Conservation (phyloP, 108 stramenopile species). For the Skeletonema tropicum region DNA sequence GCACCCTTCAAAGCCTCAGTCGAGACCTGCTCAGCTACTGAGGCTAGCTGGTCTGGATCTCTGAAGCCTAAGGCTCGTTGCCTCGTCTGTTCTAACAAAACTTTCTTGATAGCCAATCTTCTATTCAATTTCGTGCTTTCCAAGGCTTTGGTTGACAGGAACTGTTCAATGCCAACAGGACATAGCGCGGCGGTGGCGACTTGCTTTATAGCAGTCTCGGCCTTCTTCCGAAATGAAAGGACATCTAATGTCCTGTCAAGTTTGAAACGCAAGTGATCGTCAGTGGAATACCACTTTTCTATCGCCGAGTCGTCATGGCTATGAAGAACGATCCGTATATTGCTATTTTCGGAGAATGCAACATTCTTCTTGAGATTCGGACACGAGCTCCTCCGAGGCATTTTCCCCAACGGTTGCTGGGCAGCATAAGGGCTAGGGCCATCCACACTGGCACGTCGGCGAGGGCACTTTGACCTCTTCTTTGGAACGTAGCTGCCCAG, state of each 20-base stretch:
- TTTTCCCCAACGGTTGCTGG: not conserved
- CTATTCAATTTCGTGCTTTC: conserved; percentile 18
- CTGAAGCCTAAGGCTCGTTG: conserved; percentile 25
- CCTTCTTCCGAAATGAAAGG: conserved; percentile 5
- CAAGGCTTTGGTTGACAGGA: conserved; percentile 13
- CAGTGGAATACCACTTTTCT: conserved; percentile 30
- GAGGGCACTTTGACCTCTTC: not conserved
- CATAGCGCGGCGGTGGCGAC: conserved; percentile 7
- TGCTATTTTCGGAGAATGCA: conserved; percentile 27
- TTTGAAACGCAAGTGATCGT: conserved; percentile 41
- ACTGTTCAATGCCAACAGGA: conserved; percentile 49
- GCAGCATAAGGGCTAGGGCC: not conserved
- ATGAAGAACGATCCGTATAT: conserved; percentile 16
- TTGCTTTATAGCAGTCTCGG: not conserved
- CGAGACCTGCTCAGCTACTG: conserved; percentile 1
- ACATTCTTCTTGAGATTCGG: conserved; percentile 27
- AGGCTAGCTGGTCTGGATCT: conserved; percentile 42
- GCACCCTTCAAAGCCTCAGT: conserved; percentile 14
- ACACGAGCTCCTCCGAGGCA: conserved; percentile 13
- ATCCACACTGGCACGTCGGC: not conserved
- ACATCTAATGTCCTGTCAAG: conserved; percentile 31
- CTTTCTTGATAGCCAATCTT: conserved; percentile 25
- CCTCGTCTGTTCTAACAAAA: conserved; percentile 42
- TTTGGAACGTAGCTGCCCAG: not conserved
- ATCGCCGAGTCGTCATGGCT: not conserved